Evolutionary conservation across 768 basidiomycete species (phyloP).

Genomic region (Tricholoma sp.): DNA sequence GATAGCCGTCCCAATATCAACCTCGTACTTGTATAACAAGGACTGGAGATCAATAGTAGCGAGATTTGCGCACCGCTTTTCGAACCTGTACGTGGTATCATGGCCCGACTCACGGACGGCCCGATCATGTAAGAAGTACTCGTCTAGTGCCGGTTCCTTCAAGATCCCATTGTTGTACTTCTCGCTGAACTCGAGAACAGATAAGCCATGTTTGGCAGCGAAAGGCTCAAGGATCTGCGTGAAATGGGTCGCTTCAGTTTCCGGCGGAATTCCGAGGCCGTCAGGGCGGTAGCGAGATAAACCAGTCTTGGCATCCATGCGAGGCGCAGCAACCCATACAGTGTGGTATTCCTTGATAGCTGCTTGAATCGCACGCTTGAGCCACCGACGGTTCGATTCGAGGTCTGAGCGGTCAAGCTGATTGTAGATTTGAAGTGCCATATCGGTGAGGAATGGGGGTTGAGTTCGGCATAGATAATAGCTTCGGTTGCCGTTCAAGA

Average conservation of each 20-base stretch:
- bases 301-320: slow-evolving; percentile 91
- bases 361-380: slow-evolving; percentile 93
- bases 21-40: slow-evolving; percentile 96
- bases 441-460: slow-evolving; percentile 97
- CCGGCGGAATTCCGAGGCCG: slow-evolving; percentile 93
- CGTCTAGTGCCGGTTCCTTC: slow-evolving; percentile 85
- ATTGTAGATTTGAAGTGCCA: slow-evolving; percentile 97
- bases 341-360: slow-evolving; percentile 99
- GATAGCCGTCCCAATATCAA: slow-evolving; percentile 98
- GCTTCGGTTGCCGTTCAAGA: slow-evolving; percentile 92
- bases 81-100: slow-evolving; percentile 95
- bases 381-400: slow-evolving; percentile 80
- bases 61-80: slow-evolving; percentile 95
- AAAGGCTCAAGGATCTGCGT: slow-evolving; percentile 96
- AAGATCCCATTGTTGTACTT: slow-evolving; percentile 85
- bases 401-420: slow-evolving; percentile 85
- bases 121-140: slow-evolving; percentile 96
- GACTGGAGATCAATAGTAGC: slow-evolving; percentile 96
- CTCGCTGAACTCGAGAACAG: slow-evolving; percentile 94
- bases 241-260: slow-evolving; percentile 98
- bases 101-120: slow-evolving; percentile 95
- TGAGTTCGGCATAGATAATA: slow-evolving; percentile 95
- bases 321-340: slow-evolving; percentile 92
- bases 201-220: slow-evolving; percentile 87
- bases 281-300: slow-evolving; percentile 92